These are phyloP conservation scores for Aureobasidium sp. DNA, from an alignment of 2,329 filamentous ascomycete genomes.

Conservation along the genomic window DNA sequence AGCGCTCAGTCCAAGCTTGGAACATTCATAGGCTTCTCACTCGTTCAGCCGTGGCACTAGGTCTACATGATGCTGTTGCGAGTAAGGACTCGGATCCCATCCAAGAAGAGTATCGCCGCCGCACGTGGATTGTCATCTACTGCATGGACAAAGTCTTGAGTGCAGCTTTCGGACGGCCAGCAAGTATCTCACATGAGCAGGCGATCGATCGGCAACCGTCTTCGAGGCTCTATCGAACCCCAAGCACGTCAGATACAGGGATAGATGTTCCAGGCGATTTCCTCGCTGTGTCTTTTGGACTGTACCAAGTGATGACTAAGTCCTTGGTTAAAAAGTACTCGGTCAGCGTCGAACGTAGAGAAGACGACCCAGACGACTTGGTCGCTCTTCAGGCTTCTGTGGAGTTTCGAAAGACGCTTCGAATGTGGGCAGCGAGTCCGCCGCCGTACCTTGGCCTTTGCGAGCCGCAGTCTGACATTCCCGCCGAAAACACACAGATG, in stretches of 20 bases:
- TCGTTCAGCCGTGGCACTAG: conserved; percentile 41
- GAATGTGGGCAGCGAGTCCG: neutral
- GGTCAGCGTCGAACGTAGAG: conserved; percentile 35
- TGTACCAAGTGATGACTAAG: neutral
- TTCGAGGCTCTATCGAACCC: neutral
- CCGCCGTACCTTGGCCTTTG: neutral
- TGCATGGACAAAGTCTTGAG: conserved; percentile 41
- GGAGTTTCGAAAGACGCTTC: conserved; percentile 24
- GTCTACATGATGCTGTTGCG: conserved; percentile 42
- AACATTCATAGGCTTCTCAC: conserved; percentile 42
- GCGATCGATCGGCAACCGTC: neutral
- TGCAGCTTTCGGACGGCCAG: conserved; percentile 47
- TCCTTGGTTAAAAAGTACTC: neutral
- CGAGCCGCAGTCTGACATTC: conserved; percentile 4
- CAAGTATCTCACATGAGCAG: conserved; percentile 37
- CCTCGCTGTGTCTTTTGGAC: neutral
- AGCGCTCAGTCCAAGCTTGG: conserved; percentile 49
- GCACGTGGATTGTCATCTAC: conserved; percentile 36
- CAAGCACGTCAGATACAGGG: neutral
- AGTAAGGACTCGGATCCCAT: conserved; percentile 35
- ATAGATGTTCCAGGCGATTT: neutral
- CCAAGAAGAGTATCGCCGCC: conserved; percentile 44
- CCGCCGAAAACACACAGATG: conserved; percentile 12
- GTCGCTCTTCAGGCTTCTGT: conserved; percentile 31
- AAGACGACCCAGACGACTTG: conserved; percentile 26